Percentiles rank a stretch among this genome's conserved stretches.
phyloP scores from a whole-genome alignment of 2,329 filamentous ascomycete species.

The Fusarium sterilihyphosum region DNA sequence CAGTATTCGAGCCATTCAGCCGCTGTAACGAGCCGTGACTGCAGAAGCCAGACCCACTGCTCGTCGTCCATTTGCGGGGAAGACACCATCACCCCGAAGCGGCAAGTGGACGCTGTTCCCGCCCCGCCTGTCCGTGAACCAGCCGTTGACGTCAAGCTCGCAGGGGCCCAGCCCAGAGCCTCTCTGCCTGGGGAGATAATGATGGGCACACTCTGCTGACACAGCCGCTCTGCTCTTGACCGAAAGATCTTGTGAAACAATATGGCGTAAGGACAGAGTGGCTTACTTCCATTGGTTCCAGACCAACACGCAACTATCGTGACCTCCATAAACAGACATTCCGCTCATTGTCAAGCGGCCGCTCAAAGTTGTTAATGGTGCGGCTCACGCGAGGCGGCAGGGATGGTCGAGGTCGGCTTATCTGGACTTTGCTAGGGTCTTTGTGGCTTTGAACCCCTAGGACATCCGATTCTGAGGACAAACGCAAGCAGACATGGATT shows the following conservation, averaged over 20 bases:
- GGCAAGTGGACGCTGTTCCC: slow-evolving; percentile 29
- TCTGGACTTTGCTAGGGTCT: slow-evolving; percentile 26
- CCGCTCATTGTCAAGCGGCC: neutral
- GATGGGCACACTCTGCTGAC: slow-evolving; percentile 14
- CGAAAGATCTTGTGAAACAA: slow-evolving; percentile 11
- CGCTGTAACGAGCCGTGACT: slow-evolving; percentile 21
- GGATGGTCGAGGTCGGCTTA: slow-evolving; percentile 23
- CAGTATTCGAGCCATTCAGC: slow-evolving; percentile 3
- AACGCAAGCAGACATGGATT: slow-evolving; percentile 20
- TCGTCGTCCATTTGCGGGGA: slow-evolving; percentile 33
- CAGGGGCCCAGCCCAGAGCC: slow-evolving; percentile 5
- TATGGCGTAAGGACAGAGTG: neutral
- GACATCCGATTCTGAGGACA: slow-evolving; percentile 10
- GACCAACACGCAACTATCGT: slow-evolving; percentile 11
- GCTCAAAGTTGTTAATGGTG: neutral
- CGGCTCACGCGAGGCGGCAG: slow-evolving; percentile 13
- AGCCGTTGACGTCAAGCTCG: slow-evolving; percentile 35
- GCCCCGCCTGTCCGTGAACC: slow-evolving; percentile 13
- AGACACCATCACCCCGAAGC: slow-evolving; percentile 23
- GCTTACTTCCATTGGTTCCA: neutral
- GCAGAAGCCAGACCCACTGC: slow-evolving; percentile 6
- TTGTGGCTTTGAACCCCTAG: slow-evolving; percentile 23
- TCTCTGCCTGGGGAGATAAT: neutral
- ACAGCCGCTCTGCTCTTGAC: slow-evolving; percentile 3
- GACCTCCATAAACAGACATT: slow-evolving; percentile 10